Percentiles rank a stretch among this genome's conserved stretches.
Conservation (phyloP, 139 green algal species). For the Volvox africanus region DNA sequence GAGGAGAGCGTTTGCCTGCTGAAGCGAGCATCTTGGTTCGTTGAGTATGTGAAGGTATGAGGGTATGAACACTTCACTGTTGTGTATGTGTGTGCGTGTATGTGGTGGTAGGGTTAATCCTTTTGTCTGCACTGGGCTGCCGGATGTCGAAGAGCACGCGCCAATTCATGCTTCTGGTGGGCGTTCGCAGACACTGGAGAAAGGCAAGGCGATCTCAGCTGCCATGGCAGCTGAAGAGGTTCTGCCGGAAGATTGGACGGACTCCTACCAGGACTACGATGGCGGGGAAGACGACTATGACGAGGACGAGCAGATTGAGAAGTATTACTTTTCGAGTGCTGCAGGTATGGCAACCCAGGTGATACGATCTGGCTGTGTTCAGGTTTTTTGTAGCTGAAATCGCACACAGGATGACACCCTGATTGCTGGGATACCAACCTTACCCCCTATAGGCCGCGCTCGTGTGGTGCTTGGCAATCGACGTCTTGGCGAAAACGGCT, state of each 20-base stretch:
- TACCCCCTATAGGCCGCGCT: constrained; percentile 47
- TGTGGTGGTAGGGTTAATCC: no score
- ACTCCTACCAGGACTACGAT: constrained; percentile 77
- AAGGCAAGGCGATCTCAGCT: constrained; percentile 49
- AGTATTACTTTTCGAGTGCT: constrained; percentile 81
- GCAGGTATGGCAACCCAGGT: constrained; percentile 61
- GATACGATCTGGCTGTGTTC: no score
- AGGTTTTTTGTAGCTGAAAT: no score
- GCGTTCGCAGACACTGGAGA: constrained; percentile 47
- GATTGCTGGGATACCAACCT: no score
- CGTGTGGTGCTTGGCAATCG: constrained; percentile 86
- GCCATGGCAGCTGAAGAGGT: constrained; percentile 48
- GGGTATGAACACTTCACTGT: no score
- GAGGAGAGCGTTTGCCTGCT: constrained; percentile 88
- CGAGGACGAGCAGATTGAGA: constrained; percentile 73
- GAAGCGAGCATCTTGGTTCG: constrained; percentile 85
- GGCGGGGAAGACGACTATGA: constrained; percentile 77
- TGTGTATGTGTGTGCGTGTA: no score
- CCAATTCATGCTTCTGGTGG: not conserved
- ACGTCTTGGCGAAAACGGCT: constrained; percentile 82
- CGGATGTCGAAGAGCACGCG: no score
- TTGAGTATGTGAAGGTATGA: constrained; percentile 69
- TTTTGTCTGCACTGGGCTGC: no score
- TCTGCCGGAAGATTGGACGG: constrained; percentile 47
- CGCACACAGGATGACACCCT: no score